phyloP scores from a whole-genome alignment of 257 asterid species.

The Schizonepeta tenuifolia region DNA sequence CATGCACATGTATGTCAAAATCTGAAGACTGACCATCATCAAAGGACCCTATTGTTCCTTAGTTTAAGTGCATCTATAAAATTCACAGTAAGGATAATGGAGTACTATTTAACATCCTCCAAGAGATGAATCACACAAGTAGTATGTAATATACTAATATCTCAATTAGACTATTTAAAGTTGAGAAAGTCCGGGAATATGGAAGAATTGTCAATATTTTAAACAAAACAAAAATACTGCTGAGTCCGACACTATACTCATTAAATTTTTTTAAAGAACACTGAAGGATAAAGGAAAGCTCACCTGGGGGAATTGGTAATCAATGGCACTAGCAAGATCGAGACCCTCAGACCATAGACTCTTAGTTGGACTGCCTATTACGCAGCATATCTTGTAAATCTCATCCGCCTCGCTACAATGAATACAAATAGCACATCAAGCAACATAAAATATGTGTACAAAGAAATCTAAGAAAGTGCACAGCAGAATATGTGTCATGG shows the following conservation, averaged over 20 bases:
- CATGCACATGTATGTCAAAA: background rate
- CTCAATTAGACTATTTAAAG: background rate
- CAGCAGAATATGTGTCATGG: background rate
- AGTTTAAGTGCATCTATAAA: background rate
- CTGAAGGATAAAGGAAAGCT: constrained; percentile 27
- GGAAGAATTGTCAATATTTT: background rate
- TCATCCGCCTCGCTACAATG: constrained; percentile 88
- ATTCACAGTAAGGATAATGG: background rate
- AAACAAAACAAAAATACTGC: constrained; percentile 2
- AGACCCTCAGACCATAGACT: constrained; percentile 81
- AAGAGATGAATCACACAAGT: background rate
- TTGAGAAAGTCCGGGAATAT: background rate
- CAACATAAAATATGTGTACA: background rate
- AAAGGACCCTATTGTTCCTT: background rate
- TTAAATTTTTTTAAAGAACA: no score
- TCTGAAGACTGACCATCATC: background rate
- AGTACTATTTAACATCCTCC: background rate
- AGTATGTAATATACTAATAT: background rate
- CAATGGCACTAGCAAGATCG: constrained; percentile 77
- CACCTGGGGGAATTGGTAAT: constrained; percentile 87
- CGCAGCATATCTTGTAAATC: constrained; percentile 86
- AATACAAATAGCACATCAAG: constrained; percentile 21
- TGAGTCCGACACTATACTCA: background rate
- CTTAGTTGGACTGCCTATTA: constrained; percentile 79
- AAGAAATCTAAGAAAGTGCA: background rate